Evolutionary conservation across 1,284 basidiomycete genomes (phyloP), one percentile per base, ranked within the genome.

Genomic region (Rhodotorula sp.): DNA sequence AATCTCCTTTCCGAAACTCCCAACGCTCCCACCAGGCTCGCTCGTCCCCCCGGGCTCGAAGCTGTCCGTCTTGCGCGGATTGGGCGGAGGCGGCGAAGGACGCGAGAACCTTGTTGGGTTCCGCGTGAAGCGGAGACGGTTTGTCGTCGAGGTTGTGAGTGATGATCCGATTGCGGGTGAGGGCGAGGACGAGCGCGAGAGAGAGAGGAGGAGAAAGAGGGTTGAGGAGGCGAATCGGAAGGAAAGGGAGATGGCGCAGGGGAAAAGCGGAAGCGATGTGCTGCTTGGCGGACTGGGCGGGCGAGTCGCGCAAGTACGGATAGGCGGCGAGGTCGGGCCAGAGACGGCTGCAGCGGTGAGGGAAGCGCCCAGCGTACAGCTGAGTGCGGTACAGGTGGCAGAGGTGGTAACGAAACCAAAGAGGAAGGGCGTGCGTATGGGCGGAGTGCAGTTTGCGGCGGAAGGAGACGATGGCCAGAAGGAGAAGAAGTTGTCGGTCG

Each of bases 121-220:
- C 85, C 91, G 89, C 79, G 90, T 93, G 76, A 94, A 89, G 77
- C 84, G 94, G 70, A 93, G 91, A 79, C 82, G 91, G 50, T 83
- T 97, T 59, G 83, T 95, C 30, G 87, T 98, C 73, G 94, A 98
- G 82, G 97, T 93, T 30, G 82, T 97, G 67, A 92, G 96, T 81
- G 84, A 97, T 18, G 95, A 94, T 77, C 85, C 93, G 7, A 94
- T 72, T 58, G 67, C 71, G 11, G 70, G 62, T 57, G 34, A 67
- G 59, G 62, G 69, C 63, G 48, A 64, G 56, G 64, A 72, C 73
- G 55, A 60, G 66, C 65, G 76, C 69, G 31, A 77, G 76, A 65
- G 71, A 66, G 47, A 76, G 77, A 40, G 76, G 74, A 65, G 46
- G 59, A 58, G 57, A 73, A 67, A 46, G 56, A 59, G 52, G 47